Base-by-base conservation (phyloP, 2,329 filamentous ascomycete genomes). In the Cladosporium colombiae region DNA sequence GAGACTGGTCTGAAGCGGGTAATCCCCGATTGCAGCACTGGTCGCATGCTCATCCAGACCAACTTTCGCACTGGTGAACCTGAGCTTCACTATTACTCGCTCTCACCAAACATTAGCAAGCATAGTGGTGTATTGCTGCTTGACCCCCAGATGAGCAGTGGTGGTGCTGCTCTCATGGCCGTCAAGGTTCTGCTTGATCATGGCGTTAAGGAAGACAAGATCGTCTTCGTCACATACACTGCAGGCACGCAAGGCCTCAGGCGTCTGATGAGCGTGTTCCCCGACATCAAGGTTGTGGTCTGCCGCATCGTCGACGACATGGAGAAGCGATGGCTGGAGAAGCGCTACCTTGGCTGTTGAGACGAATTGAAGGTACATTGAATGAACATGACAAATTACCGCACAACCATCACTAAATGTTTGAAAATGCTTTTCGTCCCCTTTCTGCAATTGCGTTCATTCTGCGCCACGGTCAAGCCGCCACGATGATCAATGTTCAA, bases 121-220 rank as follows among this genome's bases (percentile, higher is more conserved):
- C 91, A 97, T 74, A 89, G 91, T 70, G 90, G 90, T 59, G 92
- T 99, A 21, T 82, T 99, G 67, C 82, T 99, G 8, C 82, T 98
- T 23, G 95, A 98, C 77, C 89, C 93, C 16, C 95, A 99, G 76
- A 97, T 98, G 91, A 92, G 92, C 29, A 93, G 90, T 68, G 95
- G 95, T 52, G 94, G 93, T 40, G 87, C 88, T 14, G 88, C 87
- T 5, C 81, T 99, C 66, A 99, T 99, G 95, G 93, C 95, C 0
- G 93, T 98, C 50, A 91, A 95, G 74, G 92, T 98, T n/a, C 82
- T 99, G 62, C 88, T 97, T 18, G 95, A 99, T 77, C 93, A 98
- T 74, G 95, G 95, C 13, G 93, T 98, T 7, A 81, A 87, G 6
- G 89, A 95, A 75, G 86, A 92, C 55, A 89, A 85, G 70, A 97